phyloP scores from a whole-genome alignment of 106 monocot genomes.

The Acorus gramineus region DNA sequence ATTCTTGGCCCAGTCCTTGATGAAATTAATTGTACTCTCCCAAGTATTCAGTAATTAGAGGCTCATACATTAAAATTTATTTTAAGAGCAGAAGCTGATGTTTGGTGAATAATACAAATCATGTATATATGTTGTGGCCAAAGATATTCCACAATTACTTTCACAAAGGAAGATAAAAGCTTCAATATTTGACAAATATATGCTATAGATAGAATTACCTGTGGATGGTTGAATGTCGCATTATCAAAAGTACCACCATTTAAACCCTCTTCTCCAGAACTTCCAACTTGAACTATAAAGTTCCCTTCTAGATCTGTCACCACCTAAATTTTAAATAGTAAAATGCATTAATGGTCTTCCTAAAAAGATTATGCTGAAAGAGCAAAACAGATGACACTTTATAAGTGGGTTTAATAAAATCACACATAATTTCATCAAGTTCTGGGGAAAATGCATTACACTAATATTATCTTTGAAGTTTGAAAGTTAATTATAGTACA shows the following conservation, averaged over 20 bases:
- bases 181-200: no score
- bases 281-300: slow-evolving; percentile 80
- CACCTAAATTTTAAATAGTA: slow-evolving; percentile 40
- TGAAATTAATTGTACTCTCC: neutral
- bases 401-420: neutral
- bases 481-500: slow-evolving; percentile 13
- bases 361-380: no score
- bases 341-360: neutral
- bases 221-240: slow-evolving; percentile 85
- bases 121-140: neutral
- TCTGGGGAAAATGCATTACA: slow-evolving; percentile 2
- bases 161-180: neutral
- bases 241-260: slow-evolving; percentile 72
- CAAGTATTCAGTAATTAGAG: neutral
- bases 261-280: slow-evolving; percentile 75
- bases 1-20: no score
- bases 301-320: slow-evolving; percentile 76
- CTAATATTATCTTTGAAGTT: neutral
- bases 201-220: slow-evolving; percentile 21
- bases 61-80: no score
- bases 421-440: neutral
- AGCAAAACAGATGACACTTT: no score
- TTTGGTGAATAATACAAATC: neutral
- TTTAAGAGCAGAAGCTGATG: no score
- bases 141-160: no score